Base-by-base conservation (phyloP, 2,329 filamentous ascomycete genomes). In the Alternaria gansuensis region DNA sequence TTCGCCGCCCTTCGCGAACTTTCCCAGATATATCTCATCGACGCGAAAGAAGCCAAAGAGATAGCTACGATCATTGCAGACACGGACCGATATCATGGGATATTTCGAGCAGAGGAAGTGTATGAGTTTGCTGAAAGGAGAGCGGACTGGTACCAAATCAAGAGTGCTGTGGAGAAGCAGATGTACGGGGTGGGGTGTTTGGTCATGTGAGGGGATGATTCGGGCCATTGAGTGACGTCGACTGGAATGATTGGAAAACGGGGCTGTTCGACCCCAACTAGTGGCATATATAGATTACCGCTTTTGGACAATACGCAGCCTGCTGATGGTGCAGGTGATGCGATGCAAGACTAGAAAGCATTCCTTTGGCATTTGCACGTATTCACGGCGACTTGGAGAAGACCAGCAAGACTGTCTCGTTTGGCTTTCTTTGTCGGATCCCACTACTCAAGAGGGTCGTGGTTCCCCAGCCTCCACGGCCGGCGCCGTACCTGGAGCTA, bases 1-100 rank as follows among this genome's bases (percentile, higher is more conserved):
- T 99, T 97, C 82, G 88, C 88, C 57, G 95, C 95, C 1, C 84
- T 99, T 72, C 86, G 94, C 43, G 95, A 98, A 80, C 85, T 99
- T 51, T 92, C 91, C 60, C 94, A 98, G 81, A 96, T 99, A 60
- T 99, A 96, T 77, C 84, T 99, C 50, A 96, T 99, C 62, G 92
- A 94, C 63, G 85, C 90, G 3, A 84, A 85, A 26, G 90, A 98
- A 74, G 92, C 95, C 13, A 96, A 96, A 77, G 95, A 98, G 77
- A 90, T 99, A 83, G 95, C 95, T 5, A 90, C 90, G 2, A 92
- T 99, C 55, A 97, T 99, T 74, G 93, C 95, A 0, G 95, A 99
- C 74, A 88, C 87, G 1, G 91, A 94, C 73, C 86, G 94, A 2
- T 99, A 98, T 75, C 86, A 91, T 26, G 95, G 95, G 11, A 91